Base-by-base conservation (phyloP, 495 filamentous ascomycete genomes). In the Talaromyces ruber region DNA sequence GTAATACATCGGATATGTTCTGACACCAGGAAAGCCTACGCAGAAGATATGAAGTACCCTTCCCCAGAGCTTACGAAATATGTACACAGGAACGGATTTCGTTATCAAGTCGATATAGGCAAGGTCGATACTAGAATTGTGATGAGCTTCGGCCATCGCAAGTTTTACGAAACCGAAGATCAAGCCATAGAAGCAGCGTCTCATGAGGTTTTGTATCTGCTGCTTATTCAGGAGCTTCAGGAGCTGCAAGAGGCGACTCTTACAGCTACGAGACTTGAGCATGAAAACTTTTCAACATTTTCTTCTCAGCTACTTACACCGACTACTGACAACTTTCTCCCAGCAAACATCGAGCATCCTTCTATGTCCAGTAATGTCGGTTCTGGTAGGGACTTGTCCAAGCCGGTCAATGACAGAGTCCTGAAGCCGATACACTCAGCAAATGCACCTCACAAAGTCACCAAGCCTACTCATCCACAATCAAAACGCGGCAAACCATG, bases 171-270 rank as follows among this genome's bases (percentile, higher is more conserved):
- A 24, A 63, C 37, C 4, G 67, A 69, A 21, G 52, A 34, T 12
- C 61, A 64, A 24, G 73, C 74, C 0, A 65, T 64, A 28, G 71
- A 72, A 29, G 68, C 67, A 16, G 66, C 68, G 11, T 70, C 72
- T 0, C 71, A 76, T 30, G 45, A 62, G 29, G 68, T 72, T 11
- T 14, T 77, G 26, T 62, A 73, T 24, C 53, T 57, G 6, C 45
- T 74, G 7, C 39, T 73, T 6, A 58, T 71, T 7, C 29, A 34
- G 3, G 69, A 63, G 0, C 29, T 16, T 18, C 14, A 50, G 1
- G 61, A 60, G 3, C 58, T 59, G 29, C 12, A 32, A 11, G 55
- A 34, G 18, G 28, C 55, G 7, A 43, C 22, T 25, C 0, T 43
- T 43, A 37, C 39, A 16, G 9, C 39, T 6, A 22, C 34, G 7